Conservation (phyloP, 2,329 filamentous ascomycete genomes). For the Pseudogymnoascus sp. region DNA sequence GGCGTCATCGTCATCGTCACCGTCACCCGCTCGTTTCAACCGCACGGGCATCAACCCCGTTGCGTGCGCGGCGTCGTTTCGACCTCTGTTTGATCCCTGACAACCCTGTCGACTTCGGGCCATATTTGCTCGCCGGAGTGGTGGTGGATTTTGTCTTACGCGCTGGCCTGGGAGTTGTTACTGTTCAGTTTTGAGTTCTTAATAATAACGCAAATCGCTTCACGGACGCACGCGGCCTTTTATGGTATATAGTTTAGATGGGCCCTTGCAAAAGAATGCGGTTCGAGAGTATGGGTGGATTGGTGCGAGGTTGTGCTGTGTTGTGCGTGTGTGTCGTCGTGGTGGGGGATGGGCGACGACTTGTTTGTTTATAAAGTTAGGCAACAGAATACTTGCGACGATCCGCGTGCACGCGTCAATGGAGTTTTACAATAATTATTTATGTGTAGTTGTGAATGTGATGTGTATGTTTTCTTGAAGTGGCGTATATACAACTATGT, state of each 20-base stretch:
- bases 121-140: background rate
- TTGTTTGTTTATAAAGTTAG: background rate
- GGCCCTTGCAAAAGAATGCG: background rate
- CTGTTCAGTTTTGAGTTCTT: background rate
- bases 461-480: background rate
- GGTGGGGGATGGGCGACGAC: background rate
- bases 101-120: background rate
- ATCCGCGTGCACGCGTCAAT: background rate
- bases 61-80: background rate
- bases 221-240: background rate
- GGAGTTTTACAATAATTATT: background rate
- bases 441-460: background rate
- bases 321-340: background rate
- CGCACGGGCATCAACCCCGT: background rate
- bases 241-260: constrained; percentile 5
- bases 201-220: background rate
- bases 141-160: background rate
- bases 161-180: background rate
- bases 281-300: background rate
- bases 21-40: background rate
- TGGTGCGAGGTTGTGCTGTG: background rate
- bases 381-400: background rate
- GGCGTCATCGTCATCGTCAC: background rate
- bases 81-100: background rate
- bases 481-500: constrained; percentile 6